Evolutionary conservation across 192 early-diverging fungal genomes (phyloP), one percentile per base, ranked within the genome.

Genomic region (Coemansia sp.): DNA sequence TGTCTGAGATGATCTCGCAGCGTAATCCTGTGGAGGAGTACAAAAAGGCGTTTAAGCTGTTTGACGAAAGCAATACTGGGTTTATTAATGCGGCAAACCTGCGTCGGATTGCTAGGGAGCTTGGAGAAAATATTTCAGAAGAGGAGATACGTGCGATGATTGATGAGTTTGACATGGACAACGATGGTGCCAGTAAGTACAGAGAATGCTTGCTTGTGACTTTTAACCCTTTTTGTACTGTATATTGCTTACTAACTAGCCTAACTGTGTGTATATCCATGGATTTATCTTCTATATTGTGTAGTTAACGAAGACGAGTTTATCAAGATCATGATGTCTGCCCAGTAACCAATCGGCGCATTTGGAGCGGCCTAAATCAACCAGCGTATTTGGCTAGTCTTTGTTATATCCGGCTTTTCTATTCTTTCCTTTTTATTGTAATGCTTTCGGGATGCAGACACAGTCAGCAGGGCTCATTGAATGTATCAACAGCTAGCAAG

Each of bases 131-230:
- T 46, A 64, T 91, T 47, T 80, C 84, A 28, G 88, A 92, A 24
- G 87, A 90, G 7, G 90, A 92, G 61, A 63, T 92, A 44, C 82
- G 88, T 55, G 86, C 87, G 4, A 92, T 92, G 89, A 87, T 92
- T 54, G 88, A 92, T 25, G 89, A 92, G 78, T 92, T 92, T 82
- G 89, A 92, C 58, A 50, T 88, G 68, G 83, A 87, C 68, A 81
- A 87, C 56, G 86, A 92, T 51, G 89, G 89, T 25, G 86, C 82
- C 49, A 92, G 87, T 91, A 82, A 53, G 60, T 81, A 41, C 24
- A 27, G 14, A 37, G 19, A 28, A n/a, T 29, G 27, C 18, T 17
- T 43, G 5, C 37, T 53, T 19, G 17, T 9, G 34, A 54, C 30
- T 11, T 32, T 5, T 11, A 11, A 32, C 30, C 6, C 11, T 32